phyloP scores from a whole-genome alignment of 768 basidiomycete genomes.

The Termitomyces titanicus region DNA sequence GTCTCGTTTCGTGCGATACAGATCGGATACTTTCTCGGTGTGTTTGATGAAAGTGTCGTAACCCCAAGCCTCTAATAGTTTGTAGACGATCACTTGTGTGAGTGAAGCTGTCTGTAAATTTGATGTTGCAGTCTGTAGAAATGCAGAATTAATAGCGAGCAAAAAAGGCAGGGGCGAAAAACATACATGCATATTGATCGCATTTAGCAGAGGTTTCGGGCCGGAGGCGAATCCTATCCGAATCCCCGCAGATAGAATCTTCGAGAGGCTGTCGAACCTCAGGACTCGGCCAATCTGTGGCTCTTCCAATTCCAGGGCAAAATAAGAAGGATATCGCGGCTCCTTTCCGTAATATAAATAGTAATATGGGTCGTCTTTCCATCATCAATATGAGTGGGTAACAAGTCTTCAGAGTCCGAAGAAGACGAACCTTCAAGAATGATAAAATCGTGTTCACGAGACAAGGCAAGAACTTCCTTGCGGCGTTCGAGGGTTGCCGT shows the following conservation, averaged over 20 bases:
- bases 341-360: constrained; percentile 69
- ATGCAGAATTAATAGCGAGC: not conserved
- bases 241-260: constrained; percentile 70
- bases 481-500: constrained; percentile 68
- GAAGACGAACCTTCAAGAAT: constrained; percentile 70
- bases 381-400: not conserved
- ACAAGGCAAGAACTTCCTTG: constrained; percentile 62
- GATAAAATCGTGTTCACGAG: constrained; percentile 67
- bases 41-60: constrained; percentile 67
- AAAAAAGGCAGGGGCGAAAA: not conserved
- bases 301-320: constrained; percentile 64
- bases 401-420: not conserved
- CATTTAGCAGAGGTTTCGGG: constrained; percentile 56
- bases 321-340: constrained; percentile 69
- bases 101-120: constrained; percentile 61
- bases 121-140: constrained; percentile 32
- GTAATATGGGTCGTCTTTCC: constrained; percentile 71
- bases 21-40: constrained; percentile 55
- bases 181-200: constrained; percentile 65
- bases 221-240: constrained; percentile 78
- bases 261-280: constrained; percentile 85
- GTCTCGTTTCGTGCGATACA: constrained; percentile 67
- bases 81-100: constrained; percentile 54
- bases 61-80: constrained; percentile 64
- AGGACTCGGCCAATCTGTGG: constrained; percentile 69